phyloP scores from a whole-genome alignment of 495 filamentous ascomycete genomes.

The Penicillium roqueforti region DNA sequence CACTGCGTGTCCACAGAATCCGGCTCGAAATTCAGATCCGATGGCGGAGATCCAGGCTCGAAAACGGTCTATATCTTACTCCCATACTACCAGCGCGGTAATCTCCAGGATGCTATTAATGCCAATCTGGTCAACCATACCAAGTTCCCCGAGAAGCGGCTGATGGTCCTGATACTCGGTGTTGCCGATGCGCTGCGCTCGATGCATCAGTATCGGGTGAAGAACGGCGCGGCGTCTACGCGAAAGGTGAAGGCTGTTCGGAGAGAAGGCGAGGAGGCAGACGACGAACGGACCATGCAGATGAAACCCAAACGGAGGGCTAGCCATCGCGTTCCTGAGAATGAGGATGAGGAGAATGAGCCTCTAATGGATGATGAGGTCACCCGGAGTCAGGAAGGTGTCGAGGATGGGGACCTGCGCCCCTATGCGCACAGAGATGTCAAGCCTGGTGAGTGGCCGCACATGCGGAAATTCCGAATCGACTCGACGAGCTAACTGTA shows the following conservation, averaged over 20 bases:
- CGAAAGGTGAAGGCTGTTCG: conserved; percentile 60
- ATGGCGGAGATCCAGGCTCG: conserved; percentile 54
- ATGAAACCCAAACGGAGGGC: conserved; percentile 50
- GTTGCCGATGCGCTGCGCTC: conserved; percentile 82
- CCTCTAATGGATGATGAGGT: conserved; percentile 84
- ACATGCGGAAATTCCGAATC: too few relatives aligned
- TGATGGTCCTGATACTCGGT: conserved; percentile 88
- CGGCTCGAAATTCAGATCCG: conserved; percentile 54
- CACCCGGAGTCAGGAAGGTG: conserved; percentile 63
- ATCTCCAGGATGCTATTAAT: conserved; percentile 96
- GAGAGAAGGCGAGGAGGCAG: conserved; percentile 55
- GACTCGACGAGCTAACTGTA: conserved; percentile 9
- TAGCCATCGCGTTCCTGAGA: conserved; percentile 29
- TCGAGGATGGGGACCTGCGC: conserved; percentile 63
- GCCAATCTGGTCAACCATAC: conserved; percentile 96
- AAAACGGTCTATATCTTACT: conserved; percentile 97
- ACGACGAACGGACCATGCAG: conserved; percentile 54
- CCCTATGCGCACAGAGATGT: conserved; percentile 96
- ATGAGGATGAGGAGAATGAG: conserved; percentile 70
- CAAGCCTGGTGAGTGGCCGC: conserved; percentile 70
- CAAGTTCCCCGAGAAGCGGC: conserved; percentile 79
- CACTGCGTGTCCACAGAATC: conserved; percentile 65
- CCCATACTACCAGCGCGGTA: conserved; percentile 90
- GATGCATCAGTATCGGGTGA: conserved; percentile 84
- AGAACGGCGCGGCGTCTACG: conserved; percentile 47